Evolutionary conservation across 371 early-diverging fungal genomes (phyloP).

Genomic region (Lichtheimia ramosa): DNA sequence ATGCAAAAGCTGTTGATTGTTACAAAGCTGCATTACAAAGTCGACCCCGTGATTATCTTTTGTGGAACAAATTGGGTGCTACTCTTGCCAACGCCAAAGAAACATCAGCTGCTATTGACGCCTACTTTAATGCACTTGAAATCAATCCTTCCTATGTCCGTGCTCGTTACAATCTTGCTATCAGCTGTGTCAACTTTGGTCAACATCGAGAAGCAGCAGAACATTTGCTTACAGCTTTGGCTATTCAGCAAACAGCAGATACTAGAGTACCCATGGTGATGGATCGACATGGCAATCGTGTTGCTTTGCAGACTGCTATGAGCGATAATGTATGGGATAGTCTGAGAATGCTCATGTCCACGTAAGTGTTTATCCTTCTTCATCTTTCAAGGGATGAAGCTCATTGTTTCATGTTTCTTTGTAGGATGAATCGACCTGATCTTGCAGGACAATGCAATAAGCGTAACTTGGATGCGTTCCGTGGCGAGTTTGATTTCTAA

Average conservation of each 20-base stretch:
- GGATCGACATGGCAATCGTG: conserved; percentile 31
- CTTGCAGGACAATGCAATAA: conserved; percentile 73
- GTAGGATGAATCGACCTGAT: conserved; percentile 67
- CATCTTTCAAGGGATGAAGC: too few relatives aligned
- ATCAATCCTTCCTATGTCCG: conserved; percentile 94
- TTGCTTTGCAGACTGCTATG: conserved; percentile 52
- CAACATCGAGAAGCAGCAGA: conserved; percentile 91
- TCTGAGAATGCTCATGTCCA: conserved; percentile 79
- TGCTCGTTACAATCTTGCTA: conserved; percentile 93
- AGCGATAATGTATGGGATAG: conserved; percentile 87
- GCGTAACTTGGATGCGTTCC: conserved; percentile 75
- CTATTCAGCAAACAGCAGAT: conserved; percentile 73
- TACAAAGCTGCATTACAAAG: conserved; percentile 88
- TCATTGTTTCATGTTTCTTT: neutral
- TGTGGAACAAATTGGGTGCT: conserved; percentile 97
- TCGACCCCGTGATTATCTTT: conserved; percentile 88
- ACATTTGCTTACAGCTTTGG: conserved; percentile 83
- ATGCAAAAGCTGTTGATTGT: conserved; percentile 94
- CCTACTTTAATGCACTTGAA: conserved; percentile 90
- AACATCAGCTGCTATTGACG: conserved; percentile 81
- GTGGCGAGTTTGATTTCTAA: conserved; percentile 82
- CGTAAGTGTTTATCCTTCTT: conserved; percentile 33
- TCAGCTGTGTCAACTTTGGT: conserved; percentile 89
- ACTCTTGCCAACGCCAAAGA: conserved; percentile 89
- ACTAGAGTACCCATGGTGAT: conserved; percentile 11